Conservation (phyloP, 164 flowering plant species). For the Akebia trifoliata region DNA sequence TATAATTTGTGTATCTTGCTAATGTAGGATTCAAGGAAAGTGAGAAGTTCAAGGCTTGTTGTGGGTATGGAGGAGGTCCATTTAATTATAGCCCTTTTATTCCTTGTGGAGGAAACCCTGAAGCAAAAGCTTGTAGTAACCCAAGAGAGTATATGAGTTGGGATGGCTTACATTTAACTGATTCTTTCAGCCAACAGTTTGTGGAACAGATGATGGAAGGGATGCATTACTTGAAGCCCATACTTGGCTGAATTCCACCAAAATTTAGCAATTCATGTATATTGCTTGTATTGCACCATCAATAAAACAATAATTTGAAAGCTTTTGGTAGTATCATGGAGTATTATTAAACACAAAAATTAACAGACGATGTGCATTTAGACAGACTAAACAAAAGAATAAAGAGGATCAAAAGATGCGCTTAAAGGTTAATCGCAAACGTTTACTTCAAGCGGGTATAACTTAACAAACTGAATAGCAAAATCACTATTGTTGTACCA, state of each 20-base stretch:
- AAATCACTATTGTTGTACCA: too few species aligned
- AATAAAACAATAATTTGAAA: too few species aligned
- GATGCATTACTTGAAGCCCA: slow-evolving; percentile 5
- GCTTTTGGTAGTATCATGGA: too few species aligned
- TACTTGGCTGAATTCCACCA: neutral
- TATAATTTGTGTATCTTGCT: too few species aligned
- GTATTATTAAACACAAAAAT: too few species aligned
- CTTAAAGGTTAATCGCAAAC: too few species aligned
- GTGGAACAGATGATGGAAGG: slow-evolving; percentile 18
- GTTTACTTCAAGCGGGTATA: too few species aligned
- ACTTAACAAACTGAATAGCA: too few species aligned
- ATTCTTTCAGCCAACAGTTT: slow-evolving; percentile 17
- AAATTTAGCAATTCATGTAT: neutral
- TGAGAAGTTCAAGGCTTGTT: slow-evolving; percentile 19
- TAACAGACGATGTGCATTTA: too few species aligned
- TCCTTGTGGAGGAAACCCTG: slow-evolving; percentile 15
- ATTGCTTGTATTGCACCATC: too few species aligned
- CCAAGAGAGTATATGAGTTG: slow-evolving; percentile 22
- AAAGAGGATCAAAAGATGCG: too few species aligned
- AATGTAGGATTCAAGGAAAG: slow-evolving; percentile 22
- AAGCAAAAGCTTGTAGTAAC: slow-evolving; percentile 20
- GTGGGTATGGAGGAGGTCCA: slow-evolving; percentile 22
- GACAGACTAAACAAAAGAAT: too few species aligned
- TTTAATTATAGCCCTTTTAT: slow-evolving; percentile 18
- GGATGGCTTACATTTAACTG: slow-evolving; percentile 24